Percentiles rank a stretch among this genome's conserved stretches.
These are phyloP conservation scores for Metschnikowia aberdeeniae DNA, from an alignment of 805 yeast genomes.

Conservation along the genomic window DNA sequence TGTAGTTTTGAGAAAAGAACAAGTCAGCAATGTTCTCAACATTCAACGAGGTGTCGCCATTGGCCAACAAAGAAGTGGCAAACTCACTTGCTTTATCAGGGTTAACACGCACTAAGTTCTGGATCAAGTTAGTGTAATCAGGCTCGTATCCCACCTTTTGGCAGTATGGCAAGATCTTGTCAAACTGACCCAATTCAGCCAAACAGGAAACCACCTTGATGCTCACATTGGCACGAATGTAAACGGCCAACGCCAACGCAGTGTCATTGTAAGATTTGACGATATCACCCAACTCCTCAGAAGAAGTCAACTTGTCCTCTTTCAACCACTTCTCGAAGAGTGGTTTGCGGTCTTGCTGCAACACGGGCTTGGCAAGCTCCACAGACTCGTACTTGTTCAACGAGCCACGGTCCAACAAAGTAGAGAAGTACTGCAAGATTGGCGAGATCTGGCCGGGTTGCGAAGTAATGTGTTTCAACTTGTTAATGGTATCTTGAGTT, in stretches of 20 bases:
- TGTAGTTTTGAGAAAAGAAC: slow-evolving; percentile 87
- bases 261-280: slow-evolving; percentile 80
- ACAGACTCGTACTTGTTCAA: slow-evolving; percentile 89
- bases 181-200: slow-evolving; percentile 96
- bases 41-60: slow-evolving; percentile 61
- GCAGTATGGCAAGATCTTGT: slow-evolving; percentile 90
- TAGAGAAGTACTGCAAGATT: slow-evolving; percentile 85
- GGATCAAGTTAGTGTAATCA: slow-evolving; percentile 83
- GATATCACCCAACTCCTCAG: slow-evolving; percentile 97
- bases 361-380: slow-evolving; percentile 91
- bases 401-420: slow-evolving; percentile 86
- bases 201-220: slow-evolving; percentile 86
- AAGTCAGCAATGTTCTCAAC: slow-evolving; percentile 88
- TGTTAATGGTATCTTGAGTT: slow-evolving; percentile 90
- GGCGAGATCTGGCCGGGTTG: slow-evolving; percentile 96
- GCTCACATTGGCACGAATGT: slow-evolving; percentile 76
- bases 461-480: slow-evolving; percentile 84
- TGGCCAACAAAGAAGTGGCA: slow-evolving; percentile 75
- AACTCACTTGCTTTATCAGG: slow-evolving; percentile 99
- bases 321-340: slow-evolving; percentile 94
- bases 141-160: slow-evolving; percentile 86
- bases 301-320: slow-evolving; percentile 88
- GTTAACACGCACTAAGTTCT: slow-evolving; percentile 83
- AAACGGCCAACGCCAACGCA: slow-evolving; percentile 85
- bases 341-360: slow-evolving; percentile 92